Evolutionary conservation across 73 alveolate genomes (phyloP).

Genomic region (Paramecium biaurelia): DNA sequence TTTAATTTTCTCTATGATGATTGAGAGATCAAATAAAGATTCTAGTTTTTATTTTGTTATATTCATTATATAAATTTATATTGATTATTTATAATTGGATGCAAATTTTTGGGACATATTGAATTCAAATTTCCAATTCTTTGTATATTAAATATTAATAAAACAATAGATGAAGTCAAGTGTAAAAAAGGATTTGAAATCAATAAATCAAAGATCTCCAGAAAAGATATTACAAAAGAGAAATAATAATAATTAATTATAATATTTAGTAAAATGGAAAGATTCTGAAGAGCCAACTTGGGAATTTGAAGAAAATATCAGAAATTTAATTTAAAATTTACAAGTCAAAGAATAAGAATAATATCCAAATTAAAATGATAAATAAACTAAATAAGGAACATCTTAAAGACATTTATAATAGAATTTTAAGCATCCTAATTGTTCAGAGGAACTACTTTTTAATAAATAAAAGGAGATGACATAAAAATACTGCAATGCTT

Average conservation of each 20-base stretch:
- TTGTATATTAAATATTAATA: neutral
- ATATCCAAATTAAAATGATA: neutral
- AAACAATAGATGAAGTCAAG: neutral
- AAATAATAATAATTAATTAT: neutral
- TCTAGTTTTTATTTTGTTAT: neutral
- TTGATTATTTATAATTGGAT: neutral
- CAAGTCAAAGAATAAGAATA: neutral
- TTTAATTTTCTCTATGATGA: neutral
- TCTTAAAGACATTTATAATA: neutral
- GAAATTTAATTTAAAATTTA: neutral
- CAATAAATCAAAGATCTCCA: neutral
- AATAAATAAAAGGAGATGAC: neutral
- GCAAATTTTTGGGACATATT: neutral
- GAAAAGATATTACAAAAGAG: neutral
- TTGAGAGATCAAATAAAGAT: conserved; percentile 22
- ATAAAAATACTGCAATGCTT: neutral
- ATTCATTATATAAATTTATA: neutral
- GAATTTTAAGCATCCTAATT: neutral
- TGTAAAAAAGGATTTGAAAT: neutral
- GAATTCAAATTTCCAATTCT: neutral
- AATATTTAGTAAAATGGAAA: neutral
- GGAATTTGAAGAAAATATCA: neutral
- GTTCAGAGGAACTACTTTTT: neutral
- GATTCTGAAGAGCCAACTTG: neutral
- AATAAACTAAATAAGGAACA: neutral